Evolutionary conservation across 305 asterid genomes (phyloP).

Genomic region (Rubia peregrina): DNA sequence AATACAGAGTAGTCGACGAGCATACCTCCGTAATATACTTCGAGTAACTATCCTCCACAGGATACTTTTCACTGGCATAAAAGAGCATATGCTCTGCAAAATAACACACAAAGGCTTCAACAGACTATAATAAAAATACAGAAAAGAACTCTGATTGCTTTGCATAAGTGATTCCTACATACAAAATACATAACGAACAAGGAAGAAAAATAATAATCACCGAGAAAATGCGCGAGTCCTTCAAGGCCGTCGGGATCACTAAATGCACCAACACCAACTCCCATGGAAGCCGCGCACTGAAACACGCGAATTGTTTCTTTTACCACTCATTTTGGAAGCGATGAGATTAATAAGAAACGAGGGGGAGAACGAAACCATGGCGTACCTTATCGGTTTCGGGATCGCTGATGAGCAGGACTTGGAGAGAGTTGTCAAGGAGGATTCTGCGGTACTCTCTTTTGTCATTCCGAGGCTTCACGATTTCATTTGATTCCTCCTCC

Average conservation of each 20-base stretch:
- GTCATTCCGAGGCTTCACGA: conserved; percentile 75
- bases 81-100: conserved; percentile 91
- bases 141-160: not conserved
- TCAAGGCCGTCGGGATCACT: conserved; percentile 94
- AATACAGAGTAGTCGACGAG: not conserved
- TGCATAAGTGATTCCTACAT: not conserved
- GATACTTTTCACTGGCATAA: conserved; percentile 95
- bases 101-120: conserved; percentile 5
- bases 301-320: conserved; percentile 4
- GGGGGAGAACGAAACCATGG: not conserved
- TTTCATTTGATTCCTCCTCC: conserved; percentile 38
- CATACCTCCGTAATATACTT: conserved; percentile 77
- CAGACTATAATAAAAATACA: not conserved
- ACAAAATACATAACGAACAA: not conserved
- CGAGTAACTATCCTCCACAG: conserved; percentile 86
- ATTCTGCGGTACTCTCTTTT: conserved; percentile 65
- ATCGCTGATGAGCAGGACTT: conserved; percentile 84
- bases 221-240: conserved; percentile 98
- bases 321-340: not conserved
- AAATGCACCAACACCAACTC: conserved; percentile 82
- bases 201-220: conserved; percentile 27
- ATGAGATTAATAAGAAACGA: not conserved
- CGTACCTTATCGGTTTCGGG: conserved; percentile 85
- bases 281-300: conserved; percentile 96
- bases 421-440: conserved; percentile 52